Base-by-base conservation (phyloP, 495 filamentous ascomycete species). In the Lasiosphaeria hispida region DNA sequence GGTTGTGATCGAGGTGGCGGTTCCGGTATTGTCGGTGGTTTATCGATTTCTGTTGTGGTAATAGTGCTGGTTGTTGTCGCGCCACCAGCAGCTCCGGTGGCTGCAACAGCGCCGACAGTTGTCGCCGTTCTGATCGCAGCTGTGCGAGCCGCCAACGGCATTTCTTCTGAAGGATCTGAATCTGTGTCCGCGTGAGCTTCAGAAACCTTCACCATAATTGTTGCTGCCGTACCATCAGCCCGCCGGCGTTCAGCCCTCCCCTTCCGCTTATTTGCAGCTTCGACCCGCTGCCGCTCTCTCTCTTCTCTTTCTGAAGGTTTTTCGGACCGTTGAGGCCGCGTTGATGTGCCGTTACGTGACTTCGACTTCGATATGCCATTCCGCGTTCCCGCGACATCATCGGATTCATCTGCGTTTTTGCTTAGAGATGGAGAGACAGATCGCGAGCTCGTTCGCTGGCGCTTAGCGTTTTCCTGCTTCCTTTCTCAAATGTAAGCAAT, bases 381-480 rank as follows among this genome's bases (percentile, higher is more conserved):
- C 33, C 77, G 73, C 8, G 58, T 48, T 34, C 72, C 65, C 42
- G 77, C 78, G 48, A 85, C 90, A 48, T 92, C 87, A 49, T 93
- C 91, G 0, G 90, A 92, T 8, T 87, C 86, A 67, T 80, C 74
- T 63, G 78, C 65, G 7, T 57, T 57, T 63, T 85, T 71, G 52
- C 67, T 45, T 60, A 73, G 53, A 8, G 60, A 65, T 62, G 84
- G 81, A 6, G 86, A 83, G 13, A 83, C 82, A 14, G 87, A 90
- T 18, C 84, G 82, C 15, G 91, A 95, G 58, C 77, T 79, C 17
- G 90, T 94, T 48, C 90, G 83, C 64, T 87, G 90, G 56, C 91
- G 80, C 66, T 88, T 89, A 3, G 68, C 52, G 42, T 57, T 73
- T 43, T 82, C 79, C 1, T 61, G 70, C 37, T 83, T 82, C 48